Percentiles rank a stretch among this genome's conserved stretches.
Evolutionary conservation across 1,139 yeast species (phyloP).

Genomic region (Hansenula lynferdii): DNA sequence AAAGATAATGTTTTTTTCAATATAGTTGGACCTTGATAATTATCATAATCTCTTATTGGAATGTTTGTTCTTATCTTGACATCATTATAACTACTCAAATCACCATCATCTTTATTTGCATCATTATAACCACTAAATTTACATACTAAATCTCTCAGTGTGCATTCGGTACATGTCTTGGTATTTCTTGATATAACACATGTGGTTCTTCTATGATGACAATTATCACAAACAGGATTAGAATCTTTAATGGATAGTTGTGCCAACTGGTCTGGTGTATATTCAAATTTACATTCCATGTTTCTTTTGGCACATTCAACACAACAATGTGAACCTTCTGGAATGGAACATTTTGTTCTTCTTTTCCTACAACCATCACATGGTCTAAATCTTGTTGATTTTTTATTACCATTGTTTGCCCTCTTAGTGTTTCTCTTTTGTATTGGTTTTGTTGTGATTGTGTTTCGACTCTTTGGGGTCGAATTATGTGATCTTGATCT

Average conservation of each 20-base stretch:
- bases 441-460: slow-evolving; percentile 2
- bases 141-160: slow-evolving; percentile 20
- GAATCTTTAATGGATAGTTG: background rate
- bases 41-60: slow-evolving; percentile 23
- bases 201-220: slow-evolving; percentile 21
- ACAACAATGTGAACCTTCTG: slow-evolving; percentile 15
- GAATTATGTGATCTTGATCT: too few species aligned
- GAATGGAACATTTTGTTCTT: slow-evolving; percentile 28
- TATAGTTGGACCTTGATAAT: slow-evolving; percentile 22
- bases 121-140: slow-evolving; percentile 20
- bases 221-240: slow-evolving; percentile 17
- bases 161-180: slow-evolving; percentile 19
- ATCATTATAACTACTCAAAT: slow-evolving; percentile 1
- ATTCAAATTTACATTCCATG: slow-evolving; percentile 19
- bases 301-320: slow-evolving; percentile 20
- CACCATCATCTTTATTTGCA: too few species aligned
- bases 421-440: slow-evolving; percentile 1
- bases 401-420: slow-evolving; percentile 2
- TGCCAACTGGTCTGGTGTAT: background rate
- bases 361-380: slow-evolving; percentile 23
- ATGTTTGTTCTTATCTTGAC: slow-evolving; percentile 16
- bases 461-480: background rate
- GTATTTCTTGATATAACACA: slow-evolving; percentile 17
- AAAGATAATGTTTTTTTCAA: slow-evolving; percentile 22
- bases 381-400: slow-evolving; percentile 16